These are phyloP conservation scores for Aspergillus diversus DNA, from an alignment of 495 filamentous ascomycete genomes.

Conservation along the genomic window DNA sequence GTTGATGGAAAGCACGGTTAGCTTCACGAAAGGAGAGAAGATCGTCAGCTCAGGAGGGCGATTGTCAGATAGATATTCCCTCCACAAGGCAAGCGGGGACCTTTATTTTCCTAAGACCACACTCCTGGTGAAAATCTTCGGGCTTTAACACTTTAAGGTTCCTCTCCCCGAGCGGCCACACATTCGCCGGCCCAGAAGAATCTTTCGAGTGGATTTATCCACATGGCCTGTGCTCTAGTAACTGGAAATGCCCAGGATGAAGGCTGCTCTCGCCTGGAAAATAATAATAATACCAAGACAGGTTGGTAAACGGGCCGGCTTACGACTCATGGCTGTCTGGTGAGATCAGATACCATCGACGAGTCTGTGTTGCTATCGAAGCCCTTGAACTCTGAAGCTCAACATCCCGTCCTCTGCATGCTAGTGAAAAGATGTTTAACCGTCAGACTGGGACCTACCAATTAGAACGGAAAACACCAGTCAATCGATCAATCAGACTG, in stretches of 20 bases:
- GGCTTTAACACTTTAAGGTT: constrained; percentile 21
- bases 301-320: background rate
- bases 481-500: constrained; percentile 20
- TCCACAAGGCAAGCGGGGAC: constrained; percentile 23
- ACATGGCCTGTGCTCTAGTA: constrained; percentile 20
- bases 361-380: background rate
- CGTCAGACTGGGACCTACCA: constrained; percentile 16
- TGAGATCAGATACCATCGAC: background rate
- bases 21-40: constrained; percentile 22
- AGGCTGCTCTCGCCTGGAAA: background rate
- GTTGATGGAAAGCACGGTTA: constrained; percentile 7
- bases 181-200: constrained; percentile 2
- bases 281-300: background rate
- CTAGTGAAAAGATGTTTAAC: constrained; percentile 16
- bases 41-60: constrained; percentile 20
- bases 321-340: background rate
- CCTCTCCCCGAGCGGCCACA: constrained; percentile 14
- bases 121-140: constrained; percentile 24
- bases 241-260: constrained; percentile 10
- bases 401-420: background rate
- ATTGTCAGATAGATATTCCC: constrained; percentile 24
- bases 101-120: constrained; percentile 19
- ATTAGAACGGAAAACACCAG: constrained; percentile 14
- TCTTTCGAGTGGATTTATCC: constrained; percentile 10
- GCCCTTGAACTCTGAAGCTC: background rate